Evolutionary conservation across 148 eudicot species (phyloP), one percentile per base, ranked within the genome.

Genomic region (Simmondsia chinensis): DNA sequence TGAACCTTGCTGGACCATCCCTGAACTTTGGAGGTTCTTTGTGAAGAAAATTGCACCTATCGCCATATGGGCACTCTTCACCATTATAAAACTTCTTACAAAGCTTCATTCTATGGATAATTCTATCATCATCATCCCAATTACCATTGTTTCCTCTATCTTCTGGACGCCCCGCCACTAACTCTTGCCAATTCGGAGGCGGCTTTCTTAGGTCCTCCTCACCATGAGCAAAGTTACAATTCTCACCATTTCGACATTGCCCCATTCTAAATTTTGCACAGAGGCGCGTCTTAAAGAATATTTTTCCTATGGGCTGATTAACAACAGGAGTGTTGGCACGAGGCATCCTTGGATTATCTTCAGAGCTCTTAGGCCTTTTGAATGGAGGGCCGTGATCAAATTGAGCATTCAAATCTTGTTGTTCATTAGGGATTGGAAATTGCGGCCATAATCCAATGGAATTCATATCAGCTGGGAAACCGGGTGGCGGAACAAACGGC

Each of bases 1-100:
- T 34, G 56, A 60, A 60, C 51, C 57, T 64, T 0, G 43, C 59
- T n/a, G 60, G 37, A 4, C 69, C 64, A 46, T 33, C 60, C 60
- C 57, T 54, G 27, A 42, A 57, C 16, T 44, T 82, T 1, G 70
- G 25, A 19, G 82, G 79, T 8, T 70, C 78, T 35, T 80, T 80
- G 41, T 91, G 97, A 14, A 79, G 57, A 56, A 91, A 85, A 57
- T 72, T 91, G 54, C 97, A 91, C 57, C 64, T 82, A 0, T 79
- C 83, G 15, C 97, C 97, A 70, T 91, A 91, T 0, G 95, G 94
- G 41, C 97, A 91, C 46, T 91, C 95, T n/a, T 85, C 95, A 1
- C 97, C 95, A 53, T 79, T 79, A 15, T 79, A 82, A 46, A 66
- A 91, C 73, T 72, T 85, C 63, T 71, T 91, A 57, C 97, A 91